Percentiles rank a stretch among this genome's conserved stretches.
Evolutionary conservation across 2,329 filamentous ascomycete genomes (phyloP).

Genomic region (Ophiostoma sp.): DNA sequence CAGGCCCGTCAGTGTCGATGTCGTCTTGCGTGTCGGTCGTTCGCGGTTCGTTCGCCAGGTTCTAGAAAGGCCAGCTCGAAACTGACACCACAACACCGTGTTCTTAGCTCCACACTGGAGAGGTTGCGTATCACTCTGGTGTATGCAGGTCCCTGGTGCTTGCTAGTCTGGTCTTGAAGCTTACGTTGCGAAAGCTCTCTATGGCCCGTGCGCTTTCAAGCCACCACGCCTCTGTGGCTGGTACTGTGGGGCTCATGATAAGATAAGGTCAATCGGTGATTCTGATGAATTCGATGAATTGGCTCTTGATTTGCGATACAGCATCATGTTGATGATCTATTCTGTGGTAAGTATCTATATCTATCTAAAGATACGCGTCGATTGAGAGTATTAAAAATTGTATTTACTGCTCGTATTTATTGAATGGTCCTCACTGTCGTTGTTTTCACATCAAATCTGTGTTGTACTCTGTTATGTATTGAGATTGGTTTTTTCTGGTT

Average conservation of each 20-base stretch:
- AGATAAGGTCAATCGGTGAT: not conserved
- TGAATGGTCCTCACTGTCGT: too few relatives aligned
- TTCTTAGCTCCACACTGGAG: constrained; percentile 27
- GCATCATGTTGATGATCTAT: not conserved
- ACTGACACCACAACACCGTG: constrained; percentile 31
- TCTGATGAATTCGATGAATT: not conserved
- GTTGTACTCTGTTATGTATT: too few relatives aligned
- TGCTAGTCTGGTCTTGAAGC: constrained; percentile 14
- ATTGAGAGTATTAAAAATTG: too few relatives aligned
- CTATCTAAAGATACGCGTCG: too few relatives aligned
- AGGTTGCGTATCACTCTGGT: constrained; percentile 26
- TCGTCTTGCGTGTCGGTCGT: constrained; percentile 3
- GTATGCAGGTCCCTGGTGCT: constrained; percentile 11
- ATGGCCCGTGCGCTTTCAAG: constrained; percentile 13
- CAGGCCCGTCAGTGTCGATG: constrained; percentile 24
- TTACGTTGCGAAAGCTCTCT: constrained; percentile 1
- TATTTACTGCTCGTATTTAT: too few relatives aligned
- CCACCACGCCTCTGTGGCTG: not conserved
- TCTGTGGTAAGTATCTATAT: not conserved
- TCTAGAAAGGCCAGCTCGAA: constrained; percentile 19
- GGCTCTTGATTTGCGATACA: not conserved
- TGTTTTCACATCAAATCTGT: too few relatives aligned
- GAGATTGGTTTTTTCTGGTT: too few relatives aligned
- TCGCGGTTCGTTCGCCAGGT: not conserved
- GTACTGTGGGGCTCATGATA: not conserved